Evolutionary conservation across 2,329 filamentous ascomycete species (phyloP), one percentile per base, ranked within the genome.

Genomic region (Curvularia lunata): DNA sequence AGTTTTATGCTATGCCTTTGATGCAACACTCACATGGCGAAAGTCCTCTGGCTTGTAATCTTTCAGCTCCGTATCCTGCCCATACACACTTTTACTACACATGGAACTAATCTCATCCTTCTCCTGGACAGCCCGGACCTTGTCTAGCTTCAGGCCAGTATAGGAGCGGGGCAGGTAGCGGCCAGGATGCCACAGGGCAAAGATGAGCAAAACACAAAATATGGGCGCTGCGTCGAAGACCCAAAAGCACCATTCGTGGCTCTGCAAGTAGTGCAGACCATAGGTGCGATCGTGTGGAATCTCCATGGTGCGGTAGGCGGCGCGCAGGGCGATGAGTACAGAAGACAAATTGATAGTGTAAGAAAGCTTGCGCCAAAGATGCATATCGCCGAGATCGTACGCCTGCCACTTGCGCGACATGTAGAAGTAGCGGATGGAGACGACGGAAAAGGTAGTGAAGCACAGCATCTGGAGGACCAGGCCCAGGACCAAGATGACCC

Each of bases 181-280:
- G 2, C 73, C 73, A 0, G 83, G 83, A 61, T 85, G 81, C 66
- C 78, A 84, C 37, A 82, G 64, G 4, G 80, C 81, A 57, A 85
- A 82, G 1, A 82, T 75, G 0, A 77, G 68, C 32, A 85, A 76
- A 5, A 83, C 82, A 0, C 78, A 67, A 3, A 80, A 58, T 73
- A 84, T 82, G 0, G 83, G 82, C 6, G 82, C 57, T 0, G 80
- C 77, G 58, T 85, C 83, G 13, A 85, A 80, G 2, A 79, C 76
- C 75, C 82, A 85, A 54, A 85, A 81, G 27, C 81, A 79, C 80
- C 83, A 84, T 60, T 85, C 83, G 21, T 82, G 79, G 4, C 67
- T 75, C 63, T 83, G 82, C 1, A 81, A 71, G 62, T 85, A 85
- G 16, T 79, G 77, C 6, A 82, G 70, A n/a, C 80, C 81, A 0